phyloP scores from a whole-genome alignment of 345 rosid genomes.

The Rhodamnia rubescens region DNA sequence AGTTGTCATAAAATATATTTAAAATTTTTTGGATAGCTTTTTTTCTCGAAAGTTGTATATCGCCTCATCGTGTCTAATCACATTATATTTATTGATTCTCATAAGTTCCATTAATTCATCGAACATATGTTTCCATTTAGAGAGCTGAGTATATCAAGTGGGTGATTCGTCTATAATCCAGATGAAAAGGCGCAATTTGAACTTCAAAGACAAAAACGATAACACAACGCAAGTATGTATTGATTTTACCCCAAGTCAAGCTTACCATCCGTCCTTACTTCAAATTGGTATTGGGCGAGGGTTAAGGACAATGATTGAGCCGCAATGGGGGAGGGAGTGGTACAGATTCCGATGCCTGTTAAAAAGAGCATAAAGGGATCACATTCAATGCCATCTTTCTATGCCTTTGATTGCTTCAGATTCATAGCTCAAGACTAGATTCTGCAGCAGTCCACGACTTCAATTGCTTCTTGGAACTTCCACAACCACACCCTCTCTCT shows the following conservation, averaged over 20 bases:
- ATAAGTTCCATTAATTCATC: neutral
- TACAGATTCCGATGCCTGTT: neutral
- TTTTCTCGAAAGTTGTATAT: neutral
- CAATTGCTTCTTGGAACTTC: neutral
- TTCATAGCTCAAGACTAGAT: neutral
- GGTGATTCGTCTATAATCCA: neutral
- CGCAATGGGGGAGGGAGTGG: neutral
- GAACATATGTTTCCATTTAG: neutral
- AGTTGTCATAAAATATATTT: neutral
- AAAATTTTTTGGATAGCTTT: neutral
- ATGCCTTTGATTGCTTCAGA: neutral
- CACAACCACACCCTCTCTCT: neutral
- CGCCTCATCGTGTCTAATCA: accelerated
- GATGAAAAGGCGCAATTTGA: neutral
- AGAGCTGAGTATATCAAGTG: neutral
- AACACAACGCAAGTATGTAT: neutral
- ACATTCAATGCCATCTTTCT: neutral
- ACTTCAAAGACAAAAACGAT: neutral
- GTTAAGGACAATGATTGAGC: neutral
- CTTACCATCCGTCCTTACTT: neutral
- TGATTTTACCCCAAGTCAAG: neutral
- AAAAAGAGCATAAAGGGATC: neutral
- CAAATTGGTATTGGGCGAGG: neutral
- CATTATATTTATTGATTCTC: neutral
- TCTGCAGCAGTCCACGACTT: neutral